phyloP scores from a whole-genome alignment of 208 protist species.

The Leishmania arabica region DNA sequence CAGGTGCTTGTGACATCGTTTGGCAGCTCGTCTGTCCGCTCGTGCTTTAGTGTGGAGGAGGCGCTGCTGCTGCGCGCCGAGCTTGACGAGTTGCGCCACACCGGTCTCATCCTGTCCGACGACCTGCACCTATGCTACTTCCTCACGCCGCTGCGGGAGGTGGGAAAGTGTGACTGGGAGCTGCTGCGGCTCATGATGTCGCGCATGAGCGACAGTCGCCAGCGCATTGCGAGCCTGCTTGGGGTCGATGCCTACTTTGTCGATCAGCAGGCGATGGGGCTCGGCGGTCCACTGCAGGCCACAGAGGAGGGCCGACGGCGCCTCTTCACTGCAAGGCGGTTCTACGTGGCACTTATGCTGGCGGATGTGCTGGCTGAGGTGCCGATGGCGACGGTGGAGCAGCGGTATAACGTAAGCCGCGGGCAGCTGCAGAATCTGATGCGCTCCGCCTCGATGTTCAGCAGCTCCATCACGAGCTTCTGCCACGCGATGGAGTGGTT shows the following conservation, averaged over 20 bases:
- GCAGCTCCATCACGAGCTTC: constrained; percentile 87
- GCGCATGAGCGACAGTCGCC: constrained; percentile 63
- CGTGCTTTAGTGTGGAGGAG: constrained; percentile 83
- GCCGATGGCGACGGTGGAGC: constrained; percentile 66
- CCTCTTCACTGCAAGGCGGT: constrained; percentile 81
- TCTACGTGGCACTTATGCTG: constrained; percentile 91
- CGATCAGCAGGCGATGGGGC: constrained; percentile 69
- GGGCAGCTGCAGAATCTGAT: constrained; percentile 87
- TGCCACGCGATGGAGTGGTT: constrained; percentile 91
- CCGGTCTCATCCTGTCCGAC: constrained; percentile 82
- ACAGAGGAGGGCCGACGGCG: constrained; percentile 37
- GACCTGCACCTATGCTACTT: constrained; percentile 93
- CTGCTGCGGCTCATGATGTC: constrained; percentile 65
- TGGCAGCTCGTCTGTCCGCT: constrained; percentile 73
- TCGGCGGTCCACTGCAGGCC: constrained; percentile 32
- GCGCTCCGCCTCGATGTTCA: constrained; percentile 85
- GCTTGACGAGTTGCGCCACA: constrained; percentile 66
- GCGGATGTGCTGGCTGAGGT: constrained; percentile 85
- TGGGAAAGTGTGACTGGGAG: constrained; percentile 76
- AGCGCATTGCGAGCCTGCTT: constrained; percentile 77
- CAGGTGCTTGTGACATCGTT: constrained; percentile 61
- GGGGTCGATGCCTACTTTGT: constrained; percentile 82
- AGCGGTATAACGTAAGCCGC: constrained; percentile 72
- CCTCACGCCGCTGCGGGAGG: constrained; percentile 81
- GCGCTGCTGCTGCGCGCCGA: constrained; percentile 71